phyloP scores from a whole-genome alignment of 495 filamentous ascomycete genomes.

The Annulohypoxylon maeteangense region DNA sequence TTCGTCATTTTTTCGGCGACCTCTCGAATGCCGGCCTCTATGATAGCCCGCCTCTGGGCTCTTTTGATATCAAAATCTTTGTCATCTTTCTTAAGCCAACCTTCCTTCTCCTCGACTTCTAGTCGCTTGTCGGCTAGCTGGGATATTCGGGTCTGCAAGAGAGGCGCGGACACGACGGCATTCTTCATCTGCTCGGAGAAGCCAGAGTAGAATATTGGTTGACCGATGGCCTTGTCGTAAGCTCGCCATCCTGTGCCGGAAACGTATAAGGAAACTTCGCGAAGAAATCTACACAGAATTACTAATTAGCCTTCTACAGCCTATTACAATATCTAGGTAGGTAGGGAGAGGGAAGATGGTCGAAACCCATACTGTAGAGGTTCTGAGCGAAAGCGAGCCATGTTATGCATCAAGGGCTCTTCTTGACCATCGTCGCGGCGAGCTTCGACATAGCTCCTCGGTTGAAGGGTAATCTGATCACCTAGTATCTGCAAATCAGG shows the following conservation, averaged over 20 bases:
- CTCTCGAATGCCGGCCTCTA: slow-evolving; percentile 67
- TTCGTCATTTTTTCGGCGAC: slow-evolving; percentile 87
- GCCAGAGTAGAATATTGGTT: slow-evolving; percentile 91
- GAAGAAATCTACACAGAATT: slow-evolving; percentile 75
- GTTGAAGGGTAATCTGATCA: slow-evolving; percentile 80
- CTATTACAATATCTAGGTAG: background rate
- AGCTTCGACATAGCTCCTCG: slow-evolving; percentile 73
- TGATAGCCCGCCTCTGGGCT: slow-evolving; percentile 69
- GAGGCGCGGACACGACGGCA: slow-evolving; percentile 75
- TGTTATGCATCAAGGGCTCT: slow-evolving; percentile 79
- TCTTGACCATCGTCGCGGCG: slow-evolving; percentile 67
- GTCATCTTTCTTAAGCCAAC: slow-evolving; percentile 67
- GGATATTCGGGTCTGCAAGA: slow-evolving; percentile 76
- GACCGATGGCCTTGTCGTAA: slow-evolving; percentile 90
- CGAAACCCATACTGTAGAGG: slow-evolving; percentile 59
- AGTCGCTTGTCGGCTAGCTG: slow-evolving; percentile 81
- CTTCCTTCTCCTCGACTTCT: slow-evolving; percentile 77
- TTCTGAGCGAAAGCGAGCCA: slow-evolving; percentile 76
- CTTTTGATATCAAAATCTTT: slow-evolving; percentile 66
- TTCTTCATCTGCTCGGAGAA: slow-evolving; percentile 91
- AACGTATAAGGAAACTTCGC: slow-evolving; percentile 90
- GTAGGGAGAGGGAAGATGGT: background rate
- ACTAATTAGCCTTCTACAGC: slow-evolving; percentile 45
- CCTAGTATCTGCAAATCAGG: slow-evolving; percentile 87
- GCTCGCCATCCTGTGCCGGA: slow-evolving; percentile 92